Evolutionary conservation across 768 basidiomycete species (phyloP).

Genomic region (Leccinum disarticulatum): DNA sequence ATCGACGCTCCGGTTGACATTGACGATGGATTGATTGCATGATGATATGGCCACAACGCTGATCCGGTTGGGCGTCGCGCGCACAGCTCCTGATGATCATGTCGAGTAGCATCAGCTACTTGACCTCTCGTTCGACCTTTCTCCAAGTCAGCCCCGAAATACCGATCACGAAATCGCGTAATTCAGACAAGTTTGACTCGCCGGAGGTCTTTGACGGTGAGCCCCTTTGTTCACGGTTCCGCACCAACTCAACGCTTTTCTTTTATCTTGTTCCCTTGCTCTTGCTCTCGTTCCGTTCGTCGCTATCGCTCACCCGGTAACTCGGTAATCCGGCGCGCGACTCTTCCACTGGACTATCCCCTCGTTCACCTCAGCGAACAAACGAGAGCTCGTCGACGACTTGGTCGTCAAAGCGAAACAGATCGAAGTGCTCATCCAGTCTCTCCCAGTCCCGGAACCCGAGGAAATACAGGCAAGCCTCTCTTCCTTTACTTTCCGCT

Average conservation of each 20-base stretch:
- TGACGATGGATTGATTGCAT: background rate
- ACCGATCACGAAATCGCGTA: conserved; percentile 81
- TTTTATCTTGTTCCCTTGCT: background rate
- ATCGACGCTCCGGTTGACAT: background rate
- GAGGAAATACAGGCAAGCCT: conserved; percentile 64
- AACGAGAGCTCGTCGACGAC: conserved; percentile 81
- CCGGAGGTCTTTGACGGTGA: conserved; percentile 76
- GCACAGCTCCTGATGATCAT: conserved; percentile 84
- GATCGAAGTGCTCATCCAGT: conserved; percentile 80
- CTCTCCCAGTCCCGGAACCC: conserved; percentile 73
- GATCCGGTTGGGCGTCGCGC: background rate
- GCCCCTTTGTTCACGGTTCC: background rate
- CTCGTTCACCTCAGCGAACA: conserved; percentile 55
- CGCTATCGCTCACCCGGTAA: background rate
- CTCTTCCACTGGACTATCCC: background rate
- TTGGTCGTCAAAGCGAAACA: conserved; percentile 87
- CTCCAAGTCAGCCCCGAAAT: conserved; percentile 74
- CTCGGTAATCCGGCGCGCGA: background rate
- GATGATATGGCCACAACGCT: background rate
- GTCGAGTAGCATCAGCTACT: conserved; percentile 78
- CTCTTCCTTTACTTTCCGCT: background rate
- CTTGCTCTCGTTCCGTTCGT: background rate
- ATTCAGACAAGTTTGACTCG: conserved; percentile 67
- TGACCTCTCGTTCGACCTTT: conserved; percentile 75
- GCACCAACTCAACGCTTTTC: background rate